These are phyloP conservation scores for Mycena latifolia DNA, from an alignment of 768 basidiomycete species.

Conservation along the genomic window DNA sequence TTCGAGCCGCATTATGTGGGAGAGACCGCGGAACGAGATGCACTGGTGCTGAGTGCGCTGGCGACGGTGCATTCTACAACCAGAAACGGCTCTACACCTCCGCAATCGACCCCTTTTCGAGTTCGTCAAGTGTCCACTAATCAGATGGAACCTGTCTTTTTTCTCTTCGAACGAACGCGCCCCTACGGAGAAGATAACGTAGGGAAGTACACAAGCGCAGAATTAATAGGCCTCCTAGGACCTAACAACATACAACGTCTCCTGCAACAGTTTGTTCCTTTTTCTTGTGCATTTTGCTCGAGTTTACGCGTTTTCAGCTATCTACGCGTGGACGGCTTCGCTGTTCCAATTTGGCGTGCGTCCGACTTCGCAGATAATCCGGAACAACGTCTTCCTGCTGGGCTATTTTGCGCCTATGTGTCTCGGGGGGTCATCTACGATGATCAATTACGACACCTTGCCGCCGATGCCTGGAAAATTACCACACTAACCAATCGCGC, in stretches of 20 bases:
- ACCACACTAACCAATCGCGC: constrained; percentile 37
- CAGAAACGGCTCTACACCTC: constrained; percentile 31
- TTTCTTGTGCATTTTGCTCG: neutral
- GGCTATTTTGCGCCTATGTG: constrained; percentile 36
- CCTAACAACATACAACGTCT: constrained; percentile 34
- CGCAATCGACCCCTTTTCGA: constrained; percentile 32
- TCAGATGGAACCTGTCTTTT: constrained; percentile 34
- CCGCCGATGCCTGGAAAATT: constrained; percentile 34
- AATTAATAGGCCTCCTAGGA: constrained; percentile 35
- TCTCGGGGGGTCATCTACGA: constrained; percentile 36
- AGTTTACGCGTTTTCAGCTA: constrained; percentile 23
- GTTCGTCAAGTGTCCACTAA: constrained; percentile 36
- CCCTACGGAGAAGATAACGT: constrained; percentile 35
- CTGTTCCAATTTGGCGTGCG: constrained; percentile 34
- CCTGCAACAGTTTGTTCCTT: constrained; percentile 32
- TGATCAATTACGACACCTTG: constrained; percentile 33
- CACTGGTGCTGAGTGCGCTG: constrained; percentile 30
- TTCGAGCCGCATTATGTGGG: constrained; percentile 37
- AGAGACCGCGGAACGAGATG: constrained; percentile 35
- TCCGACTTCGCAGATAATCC: constrained; percentile 35
- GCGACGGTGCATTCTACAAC: constrained; percentile 30
- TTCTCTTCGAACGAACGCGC: constrained; percentile 35
- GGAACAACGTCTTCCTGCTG: constrained; percentile 33
- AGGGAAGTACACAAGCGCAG: constrained; percentile 36
- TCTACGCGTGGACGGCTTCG: constrained; percentile 33